A percentile compares a stretch with the other conserved stretches of the same genome.
phyloP scores from a whole-genome alignment of 2,329 filamentous ascomycete genomes.

The Balansia obtecta region DNA sequence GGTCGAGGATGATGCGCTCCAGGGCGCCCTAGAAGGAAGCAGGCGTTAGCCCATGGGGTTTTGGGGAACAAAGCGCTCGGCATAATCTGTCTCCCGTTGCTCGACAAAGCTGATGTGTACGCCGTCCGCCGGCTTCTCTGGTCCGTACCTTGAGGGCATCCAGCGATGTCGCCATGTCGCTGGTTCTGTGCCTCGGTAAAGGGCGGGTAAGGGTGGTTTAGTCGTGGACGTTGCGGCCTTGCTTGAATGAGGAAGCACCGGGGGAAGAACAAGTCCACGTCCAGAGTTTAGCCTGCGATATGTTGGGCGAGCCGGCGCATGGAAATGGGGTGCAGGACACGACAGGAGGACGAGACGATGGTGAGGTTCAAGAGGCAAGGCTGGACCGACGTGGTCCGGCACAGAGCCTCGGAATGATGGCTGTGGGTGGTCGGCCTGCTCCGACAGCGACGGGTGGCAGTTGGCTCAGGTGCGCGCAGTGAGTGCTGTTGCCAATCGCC shows the following conservation, averaged over 20 bases:
- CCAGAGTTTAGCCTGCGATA: background rate
- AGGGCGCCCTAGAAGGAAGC: conserved; percentile 30
- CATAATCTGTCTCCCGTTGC: background rate
- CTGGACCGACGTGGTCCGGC: background rate
- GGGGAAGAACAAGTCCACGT: background rate
- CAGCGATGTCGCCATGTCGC: conserved; percentile 16
- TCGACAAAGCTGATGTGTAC: too few relatives aligned
- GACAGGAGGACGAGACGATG: background rate
- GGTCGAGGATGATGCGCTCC: conserved; percentile 70
- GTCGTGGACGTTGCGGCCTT: background rate
- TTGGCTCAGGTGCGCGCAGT: too few relatives aligned
- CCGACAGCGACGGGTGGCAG: too few relatives aligned
- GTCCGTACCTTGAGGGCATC: conserved; percentile 18
- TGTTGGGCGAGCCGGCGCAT: background rate
- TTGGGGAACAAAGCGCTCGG: background rate
- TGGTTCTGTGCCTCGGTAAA: conserved; percentile 12
- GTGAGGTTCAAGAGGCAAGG: background rate
- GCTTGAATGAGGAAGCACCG: background rate
- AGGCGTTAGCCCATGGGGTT: background rate
- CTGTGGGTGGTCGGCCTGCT: background rate
- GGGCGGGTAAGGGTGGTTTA: background rate
- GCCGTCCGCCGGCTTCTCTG: background rate
- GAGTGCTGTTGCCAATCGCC: too few relatives aligned
- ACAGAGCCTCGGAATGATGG: conserved; percentile 3
- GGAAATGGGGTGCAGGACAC: background rate